Evolutionary conservation across 129 eudicot species (phyloP), one percentile per base, ranked within the genome.

Genomic region (Logfia minima): DNA sequence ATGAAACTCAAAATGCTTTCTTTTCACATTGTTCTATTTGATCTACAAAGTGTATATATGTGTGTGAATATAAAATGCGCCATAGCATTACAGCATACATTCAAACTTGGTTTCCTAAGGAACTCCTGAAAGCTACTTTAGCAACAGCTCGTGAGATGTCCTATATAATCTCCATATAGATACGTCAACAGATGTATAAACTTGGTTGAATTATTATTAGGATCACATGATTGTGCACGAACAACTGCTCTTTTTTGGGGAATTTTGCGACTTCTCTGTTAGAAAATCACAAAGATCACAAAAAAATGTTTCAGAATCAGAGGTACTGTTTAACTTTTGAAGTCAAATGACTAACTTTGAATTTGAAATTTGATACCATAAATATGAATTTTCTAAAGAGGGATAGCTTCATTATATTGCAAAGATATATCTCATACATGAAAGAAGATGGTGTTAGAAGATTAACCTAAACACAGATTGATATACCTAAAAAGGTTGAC

Each of bases 211-310:
- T 41, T 39, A 37, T 37, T 1, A 39, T 3, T n/a, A 55, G 6
- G 22, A 55, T 76, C 68, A 85, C 85, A 88, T 70, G 67, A 88
- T 88, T 19, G 83, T 41, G 84, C 92, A 87, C 31, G 66, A 77
- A 81, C 88, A 85, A 29, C 92, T 83, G 66, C 82, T 80, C 80
- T 77, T 75, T 77, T 85, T 75, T 43, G 58, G 71, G 18, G 70
- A 79, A 45, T 80, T 86, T 82, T 83, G 85, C 74, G 73, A 59
- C 43, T 88, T 88, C 23, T 80, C 89, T 88, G 87, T 75, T 7
- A 69, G 26, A 68, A 68, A 34, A 48, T 14, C 72, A 74, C 37
- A 41, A 74, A 0, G 10, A 74, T 29, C 34, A 23, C 17, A 34
- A 34, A 34, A 34, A 4, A 26, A 26, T 41, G 79, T 24, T 75